Evolutionary conservation across 192 early-diverging fungal genomes (phyloP), one percentile per base, ranked within the genome.

Genomic region (Coemansia erecta): DNA sequence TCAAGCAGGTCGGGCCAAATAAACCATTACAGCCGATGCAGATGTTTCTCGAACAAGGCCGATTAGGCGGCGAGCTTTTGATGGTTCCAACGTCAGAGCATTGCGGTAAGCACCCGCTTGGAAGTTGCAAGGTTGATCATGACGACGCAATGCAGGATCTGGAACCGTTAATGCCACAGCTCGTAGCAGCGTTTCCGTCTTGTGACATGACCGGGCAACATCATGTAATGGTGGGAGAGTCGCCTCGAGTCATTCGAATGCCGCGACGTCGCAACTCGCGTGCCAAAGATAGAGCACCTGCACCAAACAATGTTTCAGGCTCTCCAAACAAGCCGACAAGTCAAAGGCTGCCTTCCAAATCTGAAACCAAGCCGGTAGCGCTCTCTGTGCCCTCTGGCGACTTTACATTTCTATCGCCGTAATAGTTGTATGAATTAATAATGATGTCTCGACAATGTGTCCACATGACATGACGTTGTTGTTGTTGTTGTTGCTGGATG

Each of bases 171-270:
- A 56, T 56, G 54, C 31, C 54, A 24, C 19, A 56, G 31, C 11
- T 56, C 12, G 21, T 24, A 12, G 9, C 22, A 0, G 54, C 8
- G 23, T 43, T 43, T 19, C 26, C 54, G 10, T 9, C 35, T 0
- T 1, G 11, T 5, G 41, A 33, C 52, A 37, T 18, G 4, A 4
- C 35, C 9, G 13, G 28, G 0, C 31, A 40, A 19, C 40, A 56
- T 14, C 44, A 35, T 19, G 56, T 58, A 8, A 41, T 58, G 19
- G 42, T 58, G 15, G 56, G 56, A 9, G 28, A 58, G 26, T 47
- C 56, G 23, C 56, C 56, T 8, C 56, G 56, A 7, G 39, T 58
- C 2, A 58, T 58, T 31, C 42, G 56, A 33, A 37, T 45, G 28
- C 56, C 56, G 0, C 42, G 56, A 33, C 56, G 56, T 28, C 56